Evolutionary conservation across 1,284 basidiomycete genomes (phyloP).

Genomic region (Boletus albobrunnescens): DNA sequence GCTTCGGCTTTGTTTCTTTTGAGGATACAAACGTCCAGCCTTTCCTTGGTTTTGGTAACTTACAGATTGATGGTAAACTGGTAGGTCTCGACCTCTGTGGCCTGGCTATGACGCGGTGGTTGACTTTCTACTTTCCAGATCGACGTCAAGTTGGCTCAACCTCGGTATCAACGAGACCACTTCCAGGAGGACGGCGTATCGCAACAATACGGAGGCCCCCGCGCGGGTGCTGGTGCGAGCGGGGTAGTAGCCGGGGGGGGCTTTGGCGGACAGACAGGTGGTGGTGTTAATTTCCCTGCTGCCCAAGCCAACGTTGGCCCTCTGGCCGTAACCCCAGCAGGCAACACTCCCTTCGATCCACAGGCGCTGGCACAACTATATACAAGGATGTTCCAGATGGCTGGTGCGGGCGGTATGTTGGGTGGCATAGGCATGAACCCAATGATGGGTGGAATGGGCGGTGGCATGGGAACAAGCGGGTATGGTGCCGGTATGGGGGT

Average conservation of each 20-base stretch:
- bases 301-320: conserved; percentile 25
- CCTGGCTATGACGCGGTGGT: neutral
- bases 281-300: conserved; percentile 26
- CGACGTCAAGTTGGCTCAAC: conserved; percentile 92
- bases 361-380: conserved; percentile 77
- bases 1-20: conserved; percentile 97
- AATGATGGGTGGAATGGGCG: conserved; percentile 29
- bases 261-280: conserved; percentile 24
- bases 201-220: conserved; percentile 34
- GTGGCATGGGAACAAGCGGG: conserved; percentile 40
- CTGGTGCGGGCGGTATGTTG: conserved; percentile 43
- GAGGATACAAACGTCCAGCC: conserved; percentile 84
- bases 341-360: conserved; percentile 70
- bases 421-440: conserved; percentile 36
- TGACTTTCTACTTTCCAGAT: conserved; percentile 51
- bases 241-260: conserved; percentile 21
- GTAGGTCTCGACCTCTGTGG: conserved; percentile 45
- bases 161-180: conserved; percentile 72
- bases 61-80: conserved; percentile 89
- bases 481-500: conserved; percentile 33
- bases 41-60: conserved; percentile 79
- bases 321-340: conserved; percentile 25
- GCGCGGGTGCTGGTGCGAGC: conserved; percentile 4
- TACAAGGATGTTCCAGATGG: conserved; percentile 81
- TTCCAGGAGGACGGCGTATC: conserved; percentile 38